Evolutionary conservation across 2,329 filamentous ascomycete genomes (phyloP), one percentile per base, ranked within the genome.

Genomic region (Botrytis pseudocinerea): DNA sequence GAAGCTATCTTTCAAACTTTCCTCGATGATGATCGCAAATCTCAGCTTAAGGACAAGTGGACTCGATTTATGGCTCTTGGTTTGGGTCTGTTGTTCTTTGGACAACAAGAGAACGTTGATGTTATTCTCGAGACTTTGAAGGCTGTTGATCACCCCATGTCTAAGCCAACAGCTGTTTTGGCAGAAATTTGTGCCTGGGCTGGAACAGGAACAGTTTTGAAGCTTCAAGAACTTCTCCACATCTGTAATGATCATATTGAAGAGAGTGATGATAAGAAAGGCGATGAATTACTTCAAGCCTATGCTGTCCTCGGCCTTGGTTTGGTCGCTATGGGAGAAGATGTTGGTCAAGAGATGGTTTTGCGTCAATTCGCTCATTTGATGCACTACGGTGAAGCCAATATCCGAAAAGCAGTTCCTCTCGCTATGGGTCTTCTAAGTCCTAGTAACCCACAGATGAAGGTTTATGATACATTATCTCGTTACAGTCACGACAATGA

Each of bases 371-470:
- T 99, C 79, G 96, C 95, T 68, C 96, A 99, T 82, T 87, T 99
- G 74, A 99, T 99, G 96, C 96, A 99, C 85, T 99, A 99, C 80
- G 96, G 97, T 76, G 95, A 98, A 82, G 88, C 95, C 81, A 98
- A 99, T 82, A 99, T 99, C 79, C 92, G 96, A 75, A 96, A 96
- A 81, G 95, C 95, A 32, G 96, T 99, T 44, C 96, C 96, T 51
- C 87, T 99, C 71, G 96, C 96, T 40, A 97, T 99, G 94, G 97
- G 95, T 80, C 88, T 99, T 71, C 92, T 99, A 81, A 97, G 93
- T 84, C 94, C 97, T 20, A 98, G 94, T 85, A 99, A 99, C 85
- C 96, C 96, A 18, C 97, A 99, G 82, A 99, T 99, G 95, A 99
- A 98, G 87, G 93, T 99, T 65, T 99, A 99, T 85, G 96, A 99